Percentiles rank a stretch among this genome's conserved stretches.
phyloP scores from a whole-genome alignment of 805 yeast genomes.

The Yueomyces sinensis region DNA sequence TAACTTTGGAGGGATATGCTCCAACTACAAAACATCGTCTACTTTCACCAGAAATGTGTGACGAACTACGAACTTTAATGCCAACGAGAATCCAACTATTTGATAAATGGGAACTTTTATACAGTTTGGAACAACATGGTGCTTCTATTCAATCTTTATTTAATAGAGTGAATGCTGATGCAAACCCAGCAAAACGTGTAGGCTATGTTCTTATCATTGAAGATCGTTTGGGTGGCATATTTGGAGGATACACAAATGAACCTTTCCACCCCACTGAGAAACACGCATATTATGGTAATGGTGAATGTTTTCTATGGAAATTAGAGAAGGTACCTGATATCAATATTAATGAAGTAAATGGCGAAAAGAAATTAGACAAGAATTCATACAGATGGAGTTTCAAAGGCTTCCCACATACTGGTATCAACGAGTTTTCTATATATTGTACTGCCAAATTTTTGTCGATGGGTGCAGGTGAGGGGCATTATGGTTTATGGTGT shows the following conservation, averaged over 20 bases:
- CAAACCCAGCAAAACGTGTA: constrained; percentile 28
- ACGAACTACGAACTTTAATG: constrained; percentile 55
- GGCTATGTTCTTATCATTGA: constrained; percentile 68
- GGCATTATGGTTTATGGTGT: constrained; percentile 84
- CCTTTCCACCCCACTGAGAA: constrained; percentile 56
- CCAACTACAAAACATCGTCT: constrained; percentile 44
- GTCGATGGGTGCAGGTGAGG: constrained; percentile 85
- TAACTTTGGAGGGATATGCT: constrained; percentile 49
- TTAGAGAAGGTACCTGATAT: constrained; percentile 31
- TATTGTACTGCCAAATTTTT: constrained; percentile 68
- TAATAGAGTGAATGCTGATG: constrained; percentile 34
- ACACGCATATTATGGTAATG: constrained; percentile 77
- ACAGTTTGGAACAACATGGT: constrained; percentile 88
- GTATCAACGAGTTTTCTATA: constrained; percentile 72
- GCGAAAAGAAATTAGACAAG: constrained; percentile 4
- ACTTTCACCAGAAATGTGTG: constrained; percentile 51
- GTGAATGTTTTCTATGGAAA: constrained; percentile 90
- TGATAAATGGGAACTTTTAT: constrained; percentile 63
- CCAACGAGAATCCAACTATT: constrained; percentile 72
- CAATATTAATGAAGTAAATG: constrained; percentile 5
- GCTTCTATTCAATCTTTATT: constrained; percentile 75
- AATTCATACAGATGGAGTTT: constrained; percentile 31
- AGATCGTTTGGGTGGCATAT: constrained; percentile 49
- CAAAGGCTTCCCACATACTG: constrained; percentile 79
- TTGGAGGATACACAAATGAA: constrained; percentile 76